Percentiles rank a stretch among this genome's conserved stretches.
phyloP scores from a whole-genome alignment of 495 filamentous ascomycete species.

The Cercophora scortea region DNA sequence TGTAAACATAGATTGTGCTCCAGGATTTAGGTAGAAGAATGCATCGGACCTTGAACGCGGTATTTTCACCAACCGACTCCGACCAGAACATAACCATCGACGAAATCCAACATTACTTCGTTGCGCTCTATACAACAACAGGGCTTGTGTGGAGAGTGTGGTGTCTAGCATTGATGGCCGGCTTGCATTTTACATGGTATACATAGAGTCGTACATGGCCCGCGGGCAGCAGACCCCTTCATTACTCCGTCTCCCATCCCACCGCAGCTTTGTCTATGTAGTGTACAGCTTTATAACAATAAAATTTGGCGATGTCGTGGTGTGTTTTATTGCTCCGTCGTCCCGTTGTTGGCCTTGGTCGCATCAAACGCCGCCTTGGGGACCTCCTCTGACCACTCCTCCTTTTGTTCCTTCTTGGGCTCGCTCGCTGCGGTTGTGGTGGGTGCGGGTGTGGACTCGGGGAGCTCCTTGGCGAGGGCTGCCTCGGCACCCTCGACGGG shows the following conservation, averaged over 20 bases:
- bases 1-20: no score
- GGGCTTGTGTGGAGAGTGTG: not conserved
- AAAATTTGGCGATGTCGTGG: no score
- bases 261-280: not conserved
- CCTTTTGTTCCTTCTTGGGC: not conserved
- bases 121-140: no score
- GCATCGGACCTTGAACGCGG: no score
- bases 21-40: no score
- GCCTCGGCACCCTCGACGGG: conserved; percentile 5
- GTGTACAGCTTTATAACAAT: conserved; percentile 3
- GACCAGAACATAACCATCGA: no score
- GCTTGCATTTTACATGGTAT: conserved; percentile 7
- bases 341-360: conserved; percentile 18
- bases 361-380: conserved; percentile 18
- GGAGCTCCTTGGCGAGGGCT: conserved; percentile 2
- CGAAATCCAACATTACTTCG: no score
- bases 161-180: no score
- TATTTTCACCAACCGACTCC: no score
- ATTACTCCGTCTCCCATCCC: not conserved
- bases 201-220: conserved; percentile 11
- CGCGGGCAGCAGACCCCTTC: not conserved
- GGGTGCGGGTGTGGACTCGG: not conserved
- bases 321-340: conserved; percentile 10
- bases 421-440: not conserved
- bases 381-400: not conserved